phyloP scores from a whole-genome alignment of 768 basidiomycete genomes.

The Lentinula sp. region DNA sequence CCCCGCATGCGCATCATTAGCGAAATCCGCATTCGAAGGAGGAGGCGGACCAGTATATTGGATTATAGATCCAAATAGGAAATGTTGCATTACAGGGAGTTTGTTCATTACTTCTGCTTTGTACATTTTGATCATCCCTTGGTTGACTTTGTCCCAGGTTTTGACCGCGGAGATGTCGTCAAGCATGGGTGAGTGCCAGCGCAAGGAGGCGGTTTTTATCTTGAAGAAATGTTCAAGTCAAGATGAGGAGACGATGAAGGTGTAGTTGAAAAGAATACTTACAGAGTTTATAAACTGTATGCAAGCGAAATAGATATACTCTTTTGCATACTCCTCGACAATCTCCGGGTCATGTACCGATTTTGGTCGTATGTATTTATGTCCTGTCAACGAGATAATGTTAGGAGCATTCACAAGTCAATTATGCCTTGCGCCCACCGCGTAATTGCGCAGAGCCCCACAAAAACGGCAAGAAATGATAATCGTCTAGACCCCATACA shows the following conservation, averaged over 20 bases:
- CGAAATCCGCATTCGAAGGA: slow-evolving; percentile 23
- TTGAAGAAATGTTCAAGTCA: slow-evolving; percentile 18
- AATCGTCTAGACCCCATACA: slow-evolving; percentile 96
- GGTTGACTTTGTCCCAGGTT: slow-evolving; percentile 95
- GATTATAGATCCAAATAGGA: slow-evolving; percentile 84
- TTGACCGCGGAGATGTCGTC: slow-evolving; percentile 95
- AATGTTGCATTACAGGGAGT: slow-evolving; percentile 94
- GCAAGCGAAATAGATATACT: slow-evolving; percentile 97
- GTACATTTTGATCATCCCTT: slow-evolving; percentile 98
- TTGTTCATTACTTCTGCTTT: slow-evolving; percentile 91
- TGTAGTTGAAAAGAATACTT: slow-evolving; percentile 14
- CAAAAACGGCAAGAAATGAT: slow-evolving; percentile 91
- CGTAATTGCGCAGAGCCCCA: slow-evolving; percentile 79
- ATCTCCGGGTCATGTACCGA: slow-evolving; percentile 90
- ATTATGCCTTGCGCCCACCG: slow-evolving; percentile 25
- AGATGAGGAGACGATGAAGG: background rate
- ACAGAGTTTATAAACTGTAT: slow-evolving; percentile 95
- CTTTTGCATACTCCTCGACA: slow-evolving; percentile 83
- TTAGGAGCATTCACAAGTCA: background rate
- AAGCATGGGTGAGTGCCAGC: slow-evolving; percentile 99
- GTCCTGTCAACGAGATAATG: slow-evolving; percentile 39
- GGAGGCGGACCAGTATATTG: slow-evolving; percentile 56
- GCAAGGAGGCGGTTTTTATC: slow-evolving; percentile 92
- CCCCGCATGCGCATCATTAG: slow-evolving; percentile 30
- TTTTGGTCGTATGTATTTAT: slow-evolving; percentile 87